These are phyloP conservation scores for Dactylellina drechsleri DNA, from an alignment of 2,329 filamentous ascomycete species.

Conservation along the genomic window DNA sequence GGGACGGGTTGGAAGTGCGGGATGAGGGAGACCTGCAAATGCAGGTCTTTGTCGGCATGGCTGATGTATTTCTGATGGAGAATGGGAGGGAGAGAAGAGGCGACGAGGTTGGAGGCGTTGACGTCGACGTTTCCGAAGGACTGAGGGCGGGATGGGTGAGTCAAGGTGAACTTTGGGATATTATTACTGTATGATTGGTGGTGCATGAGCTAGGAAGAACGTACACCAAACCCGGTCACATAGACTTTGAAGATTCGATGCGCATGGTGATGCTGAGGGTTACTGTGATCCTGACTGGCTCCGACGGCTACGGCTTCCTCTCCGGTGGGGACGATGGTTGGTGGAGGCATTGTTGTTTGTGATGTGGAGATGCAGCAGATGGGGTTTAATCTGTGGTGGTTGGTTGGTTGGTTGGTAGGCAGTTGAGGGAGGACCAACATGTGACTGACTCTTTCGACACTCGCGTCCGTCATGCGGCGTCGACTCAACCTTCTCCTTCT, in stretches of 20 bases:
- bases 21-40: conserved; percentile 46
- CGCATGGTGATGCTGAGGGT: conserved; percentile 29
- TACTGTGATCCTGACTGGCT: conserved; percentile 1
- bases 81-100: conserved; percentile 31
- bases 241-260: conserved; percentile 51
- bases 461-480: background rate
- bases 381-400: no score
- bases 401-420: no score
- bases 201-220: background rate
- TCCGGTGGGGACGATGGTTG: conserved; percentile 14
- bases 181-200: background rate
- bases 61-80: conserved; percentile 42
- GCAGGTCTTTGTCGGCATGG: conserved; percentile 23
- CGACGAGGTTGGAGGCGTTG: conserved; percentile 50
- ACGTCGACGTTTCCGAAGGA: conserved; percentile 21
- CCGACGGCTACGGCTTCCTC: background rate
- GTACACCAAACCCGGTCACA: conserved; percentile 48
- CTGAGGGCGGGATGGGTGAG: conserved; percentile 7
- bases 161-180: background rate
- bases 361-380: no score
- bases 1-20: conserved; percentile 32
- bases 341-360: conserved; percentile 23
- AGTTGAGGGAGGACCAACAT: no score
- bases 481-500: background rate
- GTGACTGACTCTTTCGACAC: background rate